Evolutionary conservation across 129 eudicot species (phyloP).

Genomic region (Ambrosia trifida): DNA sequence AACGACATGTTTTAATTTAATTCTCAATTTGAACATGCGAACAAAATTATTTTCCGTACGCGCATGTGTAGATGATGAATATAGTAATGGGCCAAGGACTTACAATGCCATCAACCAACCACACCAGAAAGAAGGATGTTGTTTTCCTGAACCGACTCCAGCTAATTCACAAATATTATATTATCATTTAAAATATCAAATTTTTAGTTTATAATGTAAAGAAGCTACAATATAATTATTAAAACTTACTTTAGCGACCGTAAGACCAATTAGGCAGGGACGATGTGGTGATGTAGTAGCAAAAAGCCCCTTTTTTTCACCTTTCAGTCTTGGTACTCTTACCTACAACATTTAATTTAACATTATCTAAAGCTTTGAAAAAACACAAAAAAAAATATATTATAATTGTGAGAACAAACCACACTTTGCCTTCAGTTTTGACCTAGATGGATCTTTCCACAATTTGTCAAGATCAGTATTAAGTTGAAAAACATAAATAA

Average conservation of each 20-base stretch:
- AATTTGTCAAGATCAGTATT: constrained; percentile 92
- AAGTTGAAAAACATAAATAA: constrained; percentile 85
- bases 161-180: constrained; percentile 34
- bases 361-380: neutral
- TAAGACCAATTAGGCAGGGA: constrained; percentile 92
- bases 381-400: neutral
- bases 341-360: constrained; percentile 49
- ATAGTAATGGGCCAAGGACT: constrained; percentile 30
- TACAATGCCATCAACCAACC: constrained; percentile 96
- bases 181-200: neutral
- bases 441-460: constrained; percentile 81
- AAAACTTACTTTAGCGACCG: constrained; percentile 76
- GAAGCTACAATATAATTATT: neutral
- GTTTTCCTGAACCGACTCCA: constrained; percentile 69
- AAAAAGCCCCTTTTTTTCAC: constrained; percentile 87
- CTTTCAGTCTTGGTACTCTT: constrained; percentile 86
- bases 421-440: constrained; percentile 91
- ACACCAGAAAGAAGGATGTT: constrained; percentile 84
- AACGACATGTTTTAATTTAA: neutral
- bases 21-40: constrained; percentile 6
- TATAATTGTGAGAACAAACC: constrained; percentile 6
- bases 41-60: neutral
- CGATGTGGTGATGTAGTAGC: constrained; percentile 99
- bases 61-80: neutral
- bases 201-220: neutral